A percentile compares a stretch with the other conserved stretches of the same genome.
Conservation (phyloP, 306 rosid genomes). For the Begonia loranthoides region DNA sequence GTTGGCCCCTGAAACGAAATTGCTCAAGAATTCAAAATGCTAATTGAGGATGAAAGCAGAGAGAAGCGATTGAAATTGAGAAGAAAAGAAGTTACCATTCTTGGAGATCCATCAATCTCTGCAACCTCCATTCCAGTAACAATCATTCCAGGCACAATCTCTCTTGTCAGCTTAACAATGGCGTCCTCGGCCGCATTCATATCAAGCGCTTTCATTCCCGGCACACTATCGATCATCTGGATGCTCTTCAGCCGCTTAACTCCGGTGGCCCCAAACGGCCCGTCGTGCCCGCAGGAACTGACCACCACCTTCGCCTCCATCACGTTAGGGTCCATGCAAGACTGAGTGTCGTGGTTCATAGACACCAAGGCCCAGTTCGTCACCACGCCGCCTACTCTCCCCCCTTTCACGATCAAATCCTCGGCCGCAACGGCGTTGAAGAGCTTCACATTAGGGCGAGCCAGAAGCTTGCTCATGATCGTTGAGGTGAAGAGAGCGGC, state of each 20-base stretch:
- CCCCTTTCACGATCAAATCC: constrained; percentile 61
- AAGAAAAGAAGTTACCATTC: neutral
- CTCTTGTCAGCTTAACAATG: constrained; percentile 53
- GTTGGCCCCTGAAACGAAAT: constrained; percentile 45
- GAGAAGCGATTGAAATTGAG: neutral
- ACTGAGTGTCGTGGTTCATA: constrained; percentile 73
- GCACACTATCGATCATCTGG: constrained; percentile 66
- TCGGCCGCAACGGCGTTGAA: constrained; percentile 73
- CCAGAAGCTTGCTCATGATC: constrained; percentile 69
- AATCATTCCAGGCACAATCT: constrained; percentile 76
- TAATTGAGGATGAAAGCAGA: neutral
- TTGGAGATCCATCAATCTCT: constrained; percentile 65
- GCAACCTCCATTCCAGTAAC: constrained; percentile 92
- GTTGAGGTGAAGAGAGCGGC: constrained; percentile 82
- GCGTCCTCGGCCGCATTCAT: constrained; percentile 83
- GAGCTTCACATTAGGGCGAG: constrained; percentile 60
- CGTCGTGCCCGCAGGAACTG: constrained; percentile 81
- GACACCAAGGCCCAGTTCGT: constrained; percentile 82
- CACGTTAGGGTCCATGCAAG: constrained; percentile 81
- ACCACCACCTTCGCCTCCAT: constrained; percentile 89
- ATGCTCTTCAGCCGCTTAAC: constrained; percentile 65
- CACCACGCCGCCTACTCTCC: constrained; percentile 59
- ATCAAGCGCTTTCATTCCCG: constrained; percentile 80
- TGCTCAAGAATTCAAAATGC: neutral
- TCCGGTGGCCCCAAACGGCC: constrained; percentile 73